A percentile compares a stretch with the other conserved stretches of the same genome.
Conservation (phyloP, 2,329 filamentous ascomycete species). For the Gaeumannomyces sp. region DNA sequence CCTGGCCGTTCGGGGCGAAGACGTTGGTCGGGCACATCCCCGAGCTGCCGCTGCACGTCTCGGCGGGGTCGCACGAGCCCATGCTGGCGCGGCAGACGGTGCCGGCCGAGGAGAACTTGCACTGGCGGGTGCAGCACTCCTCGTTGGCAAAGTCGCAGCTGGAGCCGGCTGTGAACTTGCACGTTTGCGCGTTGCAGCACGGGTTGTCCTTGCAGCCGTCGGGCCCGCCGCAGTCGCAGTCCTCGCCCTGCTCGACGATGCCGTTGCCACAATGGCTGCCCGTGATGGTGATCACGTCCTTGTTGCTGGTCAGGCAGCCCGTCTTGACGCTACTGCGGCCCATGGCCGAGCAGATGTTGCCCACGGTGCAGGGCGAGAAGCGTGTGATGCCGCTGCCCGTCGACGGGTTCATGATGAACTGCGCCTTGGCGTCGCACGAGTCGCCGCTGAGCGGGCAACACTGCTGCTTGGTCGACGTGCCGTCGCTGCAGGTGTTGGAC, state of each 20-base stretch:
- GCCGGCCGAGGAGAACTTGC: conserved; percentile 58
- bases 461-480: conserved; percentile 42
- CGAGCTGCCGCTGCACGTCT: conserved; percentile 69
- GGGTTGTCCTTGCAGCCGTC: conserved; percentile 64
- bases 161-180: conserved; percentile 70
- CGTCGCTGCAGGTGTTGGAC: conserved; percentile 55
- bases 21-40: conserved; percentile 69
- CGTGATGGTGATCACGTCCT: conserved; percentile 71
- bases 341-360: conserved; percentile 88
- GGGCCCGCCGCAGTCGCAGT: conserved; percentile 88
- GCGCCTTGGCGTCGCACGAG: conserved; percentile 68
- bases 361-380: conserved; percentile 85
- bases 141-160: conserved; percentile 79
- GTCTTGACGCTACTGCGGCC: conserved; percentile 70
- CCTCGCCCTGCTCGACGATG: conserved; percentile 88
- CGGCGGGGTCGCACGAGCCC: conserved; percentile 77
- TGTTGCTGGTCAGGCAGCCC: conserved; percentile 77
- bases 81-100: conserved; percentile 76
- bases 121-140: conserved; percentile 66
- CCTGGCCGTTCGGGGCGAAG: conserved; percentile 61
- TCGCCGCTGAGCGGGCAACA: conserved; percentile 72
- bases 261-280: conserved; percentile 91
- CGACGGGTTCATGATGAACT: conserved; percentile 95
- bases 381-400: conserved; percentile 64
- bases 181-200: conserved; percentile 83